phyloP scores from a whole-genome alignment of 495 filamentous ascomycete genomes.

The Copromyces sp. region DNA sequence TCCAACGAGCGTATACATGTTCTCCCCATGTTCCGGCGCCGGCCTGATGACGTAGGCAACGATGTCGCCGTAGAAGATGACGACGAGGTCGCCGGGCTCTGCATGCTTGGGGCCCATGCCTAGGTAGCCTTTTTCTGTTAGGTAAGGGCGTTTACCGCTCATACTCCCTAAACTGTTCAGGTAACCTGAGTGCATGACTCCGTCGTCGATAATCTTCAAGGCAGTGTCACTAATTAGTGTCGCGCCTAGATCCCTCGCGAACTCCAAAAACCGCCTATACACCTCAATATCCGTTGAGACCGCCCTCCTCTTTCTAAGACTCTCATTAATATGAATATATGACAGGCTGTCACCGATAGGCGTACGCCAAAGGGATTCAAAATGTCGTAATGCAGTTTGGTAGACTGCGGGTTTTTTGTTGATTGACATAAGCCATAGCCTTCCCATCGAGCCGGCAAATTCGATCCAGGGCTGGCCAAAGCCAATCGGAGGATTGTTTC shows the following conservation, averaged over 20 bases:
- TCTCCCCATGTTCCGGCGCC: not conserved
- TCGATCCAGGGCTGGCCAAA: too few species aligned
- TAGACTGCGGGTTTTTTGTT: too few species aligned
- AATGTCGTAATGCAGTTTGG: too few species aligned
- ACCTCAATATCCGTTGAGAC: too few species aligned
- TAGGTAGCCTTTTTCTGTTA: conserved; percentile 4
- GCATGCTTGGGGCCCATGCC: conserved; percentile 5
- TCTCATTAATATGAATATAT: too few species aligned
- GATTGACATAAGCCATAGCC: too few species aligned
- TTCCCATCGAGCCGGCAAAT: too few species aligned
- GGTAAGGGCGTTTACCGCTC: not conserved
- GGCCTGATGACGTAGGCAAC: conserved; percentile 8
- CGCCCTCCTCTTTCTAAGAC: too few species aligned
- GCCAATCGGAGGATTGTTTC: too few species aligned
- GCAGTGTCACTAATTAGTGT: not conserved
- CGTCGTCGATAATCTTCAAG: not conserved
- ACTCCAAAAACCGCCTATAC: too few species aligned
- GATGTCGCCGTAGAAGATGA: conserved; percentile 9
- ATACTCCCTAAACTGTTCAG: not conserved
- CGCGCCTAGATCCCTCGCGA: not conserved
- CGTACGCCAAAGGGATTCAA: too few species aligned
- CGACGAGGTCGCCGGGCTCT: conserved; percentile 5
- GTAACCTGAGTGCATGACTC: conserved; percentile 1
- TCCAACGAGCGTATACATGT: not conserved
- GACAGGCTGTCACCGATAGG: too few species aligned